A percentile compares a stretch with the other conserved stretches of the same genome.
Evolutionary conservation across 2,329 filamentous ascomycete species (phyloP).

Genomic region (Ophioceras dolichostomum): DNA sequence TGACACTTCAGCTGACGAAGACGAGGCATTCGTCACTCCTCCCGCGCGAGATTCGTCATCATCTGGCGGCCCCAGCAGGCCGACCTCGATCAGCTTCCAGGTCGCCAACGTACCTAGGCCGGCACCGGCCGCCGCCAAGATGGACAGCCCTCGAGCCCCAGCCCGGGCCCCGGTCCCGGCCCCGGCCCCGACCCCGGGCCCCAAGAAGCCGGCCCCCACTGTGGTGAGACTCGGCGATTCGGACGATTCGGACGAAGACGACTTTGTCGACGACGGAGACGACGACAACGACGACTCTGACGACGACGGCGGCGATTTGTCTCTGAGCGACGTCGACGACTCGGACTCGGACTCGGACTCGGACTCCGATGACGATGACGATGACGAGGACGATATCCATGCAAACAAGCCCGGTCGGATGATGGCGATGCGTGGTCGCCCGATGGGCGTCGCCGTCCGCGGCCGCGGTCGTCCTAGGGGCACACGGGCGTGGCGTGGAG

Average conservation of each 20-base stretch:
- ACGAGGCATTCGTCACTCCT: no score
- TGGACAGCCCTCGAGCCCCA: not conserved
- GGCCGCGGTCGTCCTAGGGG: constrained; percentile 8
- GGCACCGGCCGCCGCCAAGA: not conserved
- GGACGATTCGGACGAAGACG: constrained; percentile 10
- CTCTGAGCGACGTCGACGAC: no score
- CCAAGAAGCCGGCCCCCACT: constrained; percentile 14
- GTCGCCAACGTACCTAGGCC: not conserved
- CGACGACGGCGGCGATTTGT: no score
- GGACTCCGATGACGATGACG: constrained; percentile 10
- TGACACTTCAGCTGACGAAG: no score
- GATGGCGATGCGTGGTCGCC: constrained; percentile 4
- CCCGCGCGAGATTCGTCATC: not conserved
- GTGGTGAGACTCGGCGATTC: constrained; percentile 19
- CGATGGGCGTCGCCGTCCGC: constrained; percentile 1
- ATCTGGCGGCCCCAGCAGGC: not conserved
- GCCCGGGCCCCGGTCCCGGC: constrained; percentile 6
- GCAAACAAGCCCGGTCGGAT: constrained; percentile 4
- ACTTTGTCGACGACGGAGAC: constrained; percentile 4
- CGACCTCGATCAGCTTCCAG: not conserved
- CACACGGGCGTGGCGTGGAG: constrained; percentile 4
- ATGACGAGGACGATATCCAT: constrained; percentile 9
- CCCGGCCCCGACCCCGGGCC: not conserved
- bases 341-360: constrained; percentile 3
- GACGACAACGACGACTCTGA: not conserved